phyloP scores from a whole-genome alignment of 192 early-diverging fungal genomes.

The Coemansia sp. region DNA sequence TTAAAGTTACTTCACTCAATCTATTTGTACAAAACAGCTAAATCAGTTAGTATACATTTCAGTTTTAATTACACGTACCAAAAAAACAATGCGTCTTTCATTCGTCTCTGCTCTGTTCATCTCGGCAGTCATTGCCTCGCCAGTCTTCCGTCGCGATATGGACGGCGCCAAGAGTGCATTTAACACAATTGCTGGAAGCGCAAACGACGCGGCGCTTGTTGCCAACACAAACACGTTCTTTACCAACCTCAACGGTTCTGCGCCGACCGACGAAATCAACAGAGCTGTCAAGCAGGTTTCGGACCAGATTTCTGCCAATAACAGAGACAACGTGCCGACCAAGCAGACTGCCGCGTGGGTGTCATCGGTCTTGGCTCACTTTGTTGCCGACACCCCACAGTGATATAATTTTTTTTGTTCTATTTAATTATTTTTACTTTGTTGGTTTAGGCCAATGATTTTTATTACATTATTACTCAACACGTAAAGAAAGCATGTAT shows the following conservation, averaged over 20 bases:
- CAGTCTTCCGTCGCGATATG: constrained; percentile 23
- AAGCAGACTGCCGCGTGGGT: constrained; percentile 31
- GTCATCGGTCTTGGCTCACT: constrained; percentile 20
- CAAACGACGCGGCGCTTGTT: constrained; percentile 26
- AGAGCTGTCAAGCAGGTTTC: constrained; percentile 24
- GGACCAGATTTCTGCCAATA: constrained; percentile 38
- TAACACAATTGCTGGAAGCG: constrained; percentile 16
- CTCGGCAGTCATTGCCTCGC: neutral
- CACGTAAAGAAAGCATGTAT: too few relatives aligned
- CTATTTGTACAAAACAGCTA: neutral
- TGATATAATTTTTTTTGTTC: neutral
- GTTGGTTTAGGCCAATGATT: too few relatives aligned
- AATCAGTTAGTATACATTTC: neutral
- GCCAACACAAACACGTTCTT: constrained; percentile 37
- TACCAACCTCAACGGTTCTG: constrained; percentile 23
- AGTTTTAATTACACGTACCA: neutral
- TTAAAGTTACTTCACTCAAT: neutral
- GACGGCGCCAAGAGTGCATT: constrained; percentile 19
- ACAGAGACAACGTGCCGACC: constrained; percentile 21
- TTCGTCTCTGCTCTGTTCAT: constrained; percentile 3
- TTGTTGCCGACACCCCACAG: too few relatives aligned
- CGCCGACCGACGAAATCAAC: constrained; percentile 3
- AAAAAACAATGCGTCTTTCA: constrained; percentile 25
- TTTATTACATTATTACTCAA: too few relatives aligned
- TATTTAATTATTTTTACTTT: neutral